Conservation (phyloP, 2,329 filamentous ascomycete species). For the Alternaria dauci region DNA sequence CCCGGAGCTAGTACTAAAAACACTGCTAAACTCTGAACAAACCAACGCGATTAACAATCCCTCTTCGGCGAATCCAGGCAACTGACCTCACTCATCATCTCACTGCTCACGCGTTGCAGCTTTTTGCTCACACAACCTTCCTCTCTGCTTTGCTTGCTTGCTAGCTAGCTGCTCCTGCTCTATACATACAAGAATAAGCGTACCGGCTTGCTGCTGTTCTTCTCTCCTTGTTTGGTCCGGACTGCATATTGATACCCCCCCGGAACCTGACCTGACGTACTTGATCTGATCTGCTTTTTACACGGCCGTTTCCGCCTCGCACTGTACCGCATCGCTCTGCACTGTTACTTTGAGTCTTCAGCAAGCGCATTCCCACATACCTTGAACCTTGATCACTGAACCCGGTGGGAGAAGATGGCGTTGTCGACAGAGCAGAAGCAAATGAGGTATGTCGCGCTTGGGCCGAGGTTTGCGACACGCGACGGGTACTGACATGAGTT, state of each 20-base stretch:
- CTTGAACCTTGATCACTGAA: background rate
- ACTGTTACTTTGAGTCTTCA: background rate
- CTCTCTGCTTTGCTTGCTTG: background rate
- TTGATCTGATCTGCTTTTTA: constrained; percentile 6
- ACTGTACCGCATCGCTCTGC: background rate
- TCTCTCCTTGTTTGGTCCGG: constrained; percentile 1
- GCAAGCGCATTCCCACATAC: background rate
- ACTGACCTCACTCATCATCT: background rate
- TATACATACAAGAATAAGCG: background rate
- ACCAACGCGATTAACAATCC: constrained; percentile 1
- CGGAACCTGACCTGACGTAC: background rate
- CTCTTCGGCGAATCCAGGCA: constrained; percentile 6
- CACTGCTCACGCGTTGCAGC: background rate
- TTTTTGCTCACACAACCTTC: background rate
- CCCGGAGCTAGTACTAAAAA: constrained; percentile 13
- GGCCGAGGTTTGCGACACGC: background rate
- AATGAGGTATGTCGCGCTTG: constrained; percentile 15
- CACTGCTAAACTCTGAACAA: background rate
- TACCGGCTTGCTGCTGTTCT: background rate
- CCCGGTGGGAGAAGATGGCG: constrained; percentile 2
- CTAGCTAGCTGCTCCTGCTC: background rate
- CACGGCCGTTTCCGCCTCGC: background rate
- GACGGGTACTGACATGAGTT: constrained; percentile 1
- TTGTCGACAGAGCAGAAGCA: constrained; percentile 14
- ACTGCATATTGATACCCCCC: constrained; percentile 1